Conservation (phyloP, 306 rosid species). For the Quercus ilex region DNA sequence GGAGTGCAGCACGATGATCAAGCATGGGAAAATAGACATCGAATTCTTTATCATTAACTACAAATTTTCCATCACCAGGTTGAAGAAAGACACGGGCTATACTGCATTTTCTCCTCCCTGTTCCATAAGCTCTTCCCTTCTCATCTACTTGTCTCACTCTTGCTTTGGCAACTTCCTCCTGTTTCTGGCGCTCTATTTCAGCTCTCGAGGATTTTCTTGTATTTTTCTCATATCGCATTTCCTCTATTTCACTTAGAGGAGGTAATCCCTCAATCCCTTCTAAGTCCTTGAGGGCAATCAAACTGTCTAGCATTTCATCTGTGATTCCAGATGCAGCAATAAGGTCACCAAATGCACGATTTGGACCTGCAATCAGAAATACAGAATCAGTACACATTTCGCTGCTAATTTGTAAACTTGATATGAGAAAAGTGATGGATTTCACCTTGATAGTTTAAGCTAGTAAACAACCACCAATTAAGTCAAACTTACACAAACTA, state of each 20-base stretch:
- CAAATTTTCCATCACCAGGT: slow-evolving; percentile 80
- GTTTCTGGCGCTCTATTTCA: slow-evolving; percentile 90
- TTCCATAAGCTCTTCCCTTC: slow-evolving; percentile 90
- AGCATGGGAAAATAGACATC: slow-evolving; percentile 95
- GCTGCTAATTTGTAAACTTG: neutral
- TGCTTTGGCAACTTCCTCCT: slow-evolving; percentile 83
- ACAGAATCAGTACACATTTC: neutral
- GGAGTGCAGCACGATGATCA: slow-evolving; percentile 91
- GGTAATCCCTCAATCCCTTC: slow-evolving; percentile 84
- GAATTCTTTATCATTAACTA: slow-evolving; percentile 75
- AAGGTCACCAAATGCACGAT: slow-evolving; percentile 84
- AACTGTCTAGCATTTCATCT: slow-evolving; percentile 87
- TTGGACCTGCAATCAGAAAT: slow-evolving; percentile 56
- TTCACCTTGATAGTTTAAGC: neutral
- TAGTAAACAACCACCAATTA: neutral
- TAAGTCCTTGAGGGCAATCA: slow-evolving; percentile 82
- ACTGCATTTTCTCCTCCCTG: slow-evolving; percentile 98
- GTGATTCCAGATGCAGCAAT: slow-evolving; percentile 92
- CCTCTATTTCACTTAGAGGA: slow-evolving; percentile 69
- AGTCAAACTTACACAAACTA: neutral
- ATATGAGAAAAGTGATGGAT: slow-evolving; percentile 5
- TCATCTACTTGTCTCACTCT: slow-evolving; percentile 88
- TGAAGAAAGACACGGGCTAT: slow-evolving; percentile 93
- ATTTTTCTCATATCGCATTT: slow-evolving; percentile 68
- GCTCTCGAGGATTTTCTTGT: slow-evolving; percentile 65